Percentiles rank a stretch among this genome's conserved stretches.
These are phyloP conservation scores for Chaetomiaceae sp. DNA, from an alignment of 2,329 filamentous ascomycete species.

Conservation along the genomic window DNA sequence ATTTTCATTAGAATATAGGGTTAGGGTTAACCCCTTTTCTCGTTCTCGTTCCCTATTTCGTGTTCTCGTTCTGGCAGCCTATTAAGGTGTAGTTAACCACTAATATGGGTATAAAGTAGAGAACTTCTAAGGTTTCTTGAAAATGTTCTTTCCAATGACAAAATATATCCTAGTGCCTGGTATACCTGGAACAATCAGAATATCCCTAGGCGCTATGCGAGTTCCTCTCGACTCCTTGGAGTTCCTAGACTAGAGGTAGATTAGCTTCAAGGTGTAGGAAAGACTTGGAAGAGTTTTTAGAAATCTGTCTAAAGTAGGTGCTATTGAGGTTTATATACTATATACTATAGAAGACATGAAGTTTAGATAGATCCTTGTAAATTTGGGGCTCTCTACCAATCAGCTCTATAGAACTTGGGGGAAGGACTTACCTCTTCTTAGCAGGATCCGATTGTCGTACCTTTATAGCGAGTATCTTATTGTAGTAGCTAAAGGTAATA, in stretches of 20 bases:
- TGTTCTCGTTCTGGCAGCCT: constrained; percentile 11
- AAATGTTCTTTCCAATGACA: constrained; percentile 5
- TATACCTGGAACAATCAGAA: constrained; percentile 10
- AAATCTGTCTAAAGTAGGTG: constrained; percentile 7
- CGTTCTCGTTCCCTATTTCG: constrained; percentile 12
- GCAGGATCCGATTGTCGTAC: constrained; percentile 2
- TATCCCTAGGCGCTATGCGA: constrained; percentile 11
- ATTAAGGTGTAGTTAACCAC: constrained; percentile 6
- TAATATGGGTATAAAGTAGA: constrained; percentile 10
- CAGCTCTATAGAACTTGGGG: constrained; percentile 7
- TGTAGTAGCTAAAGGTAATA: constrained; percentile 2
- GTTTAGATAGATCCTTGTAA: constrained; percentile 7
- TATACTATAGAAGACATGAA: constrained; percentile 9
- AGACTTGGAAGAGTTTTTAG: constrained; percentile 11
- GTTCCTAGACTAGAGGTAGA: constrained; percentile 12
- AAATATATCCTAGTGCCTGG: constrained; percentile 1
- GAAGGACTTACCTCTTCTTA: constrained; percentile 9
- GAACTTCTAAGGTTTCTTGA: constrained; percentile 7
- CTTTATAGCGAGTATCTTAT: constrained; percentile 8
- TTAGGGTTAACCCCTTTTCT: constrained; percentile 15
- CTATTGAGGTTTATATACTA: constrained; percentile 6
- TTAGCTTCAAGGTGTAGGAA: constrained; percentile 16
- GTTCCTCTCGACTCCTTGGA: constrained; percentile 15
- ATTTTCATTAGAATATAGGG: constrained; percentile 8
- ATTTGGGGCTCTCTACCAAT: constrained; percentile 7